Evolutionary conservation across 1,284 basidiomycete genomes (phyloP).

Genomic region (Ceratobasidium sp.): DNA sequence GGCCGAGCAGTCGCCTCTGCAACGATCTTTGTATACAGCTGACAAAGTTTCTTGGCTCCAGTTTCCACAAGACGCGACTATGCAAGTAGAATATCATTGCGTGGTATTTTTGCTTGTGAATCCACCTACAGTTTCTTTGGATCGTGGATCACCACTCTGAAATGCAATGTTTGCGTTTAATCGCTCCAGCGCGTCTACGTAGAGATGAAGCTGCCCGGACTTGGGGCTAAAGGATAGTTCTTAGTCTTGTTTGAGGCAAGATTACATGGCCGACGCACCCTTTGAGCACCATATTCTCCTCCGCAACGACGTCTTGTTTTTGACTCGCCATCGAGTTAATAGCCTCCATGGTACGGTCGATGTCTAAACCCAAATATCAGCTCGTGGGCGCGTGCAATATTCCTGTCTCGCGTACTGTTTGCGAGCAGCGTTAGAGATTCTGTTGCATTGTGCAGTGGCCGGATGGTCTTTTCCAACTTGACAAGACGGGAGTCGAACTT

Average conservation of each 20-base stretch:
- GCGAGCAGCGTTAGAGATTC: constrained; percentile 73
- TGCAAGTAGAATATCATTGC: constrained; percentile 4
- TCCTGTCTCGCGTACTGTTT: constrained; percentile 53
- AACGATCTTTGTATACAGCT: constrained; percentile 78
- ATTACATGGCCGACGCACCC: constrained; percentile 62
- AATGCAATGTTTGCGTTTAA: constrained; percentile 80
- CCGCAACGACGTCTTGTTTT: constrained; percentile 74
- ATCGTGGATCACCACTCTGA: constrained; percentile 62
- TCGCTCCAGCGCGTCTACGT: constrained; percentile 72
- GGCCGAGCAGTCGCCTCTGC: constrained; percentile 76
- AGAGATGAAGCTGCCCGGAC: constrained; percentile 64
- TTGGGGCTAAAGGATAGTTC: constrained; percentile 61
- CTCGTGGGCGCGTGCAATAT: constrained; percentile 16
- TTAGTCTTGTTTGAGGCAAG: background rate
- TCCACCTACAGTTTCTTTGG: constrained; percentile 62
- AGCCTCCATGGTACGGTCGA: constrained; percentile 74
- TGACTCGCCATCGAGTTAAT: constrained; percentile 78
- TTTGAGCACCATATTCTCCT: constrained; percentile 75
- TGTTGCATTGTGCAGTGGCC: constrained; percentile 74
- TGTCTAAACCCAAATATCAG: constrained; percentile 57
- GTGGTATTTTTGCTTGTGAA: too few species aligned
- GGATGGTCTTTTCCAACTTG: constrained; percentile 79
- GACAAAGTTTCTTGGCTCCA: constrained; percentile 77
- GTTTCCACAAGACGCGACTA: constrained; percentile 73
- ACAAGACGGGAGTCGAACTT: constrained; percentile 78